Evolutionary conservation across 148 eudicot species (phyloP).

Genomic region (Camellia lanceoleosa): DNA sequence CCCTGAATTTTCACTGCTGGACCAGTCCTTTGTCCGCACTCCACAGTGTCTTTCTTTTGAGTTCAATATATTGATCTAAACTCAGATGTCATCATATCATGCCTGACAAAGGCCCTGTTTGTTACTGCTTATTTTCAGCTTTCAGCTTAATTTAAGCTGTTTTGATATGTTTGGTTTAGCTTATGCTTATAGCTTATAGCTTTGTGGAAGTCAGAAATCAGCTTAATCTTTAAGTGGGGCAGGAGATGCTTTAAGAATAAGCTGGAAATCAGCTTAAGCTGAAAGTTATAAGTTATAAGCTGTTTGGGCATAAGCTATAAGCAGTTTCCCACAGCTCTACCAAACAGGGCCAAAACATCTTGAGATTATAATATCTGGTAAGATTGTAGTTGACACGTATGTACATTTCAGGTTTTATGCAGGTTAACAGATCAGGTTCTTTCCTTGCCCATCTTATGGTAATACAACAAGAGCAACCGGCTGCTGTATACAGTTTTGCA

Average conservation of each 20-base stretch:
- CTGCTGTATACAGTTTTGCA: conserved; percentile 53
- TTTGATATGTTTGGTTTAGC: no score
- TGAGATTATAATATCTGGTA: neutral
- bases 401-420: conserved; percentile 22
- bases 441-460: conserved; percentile 82
- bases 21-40: neutral
- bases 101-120: no score
- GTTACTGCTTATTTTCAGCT: no score
- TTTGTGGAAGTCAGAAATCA: no score
- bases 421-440: conserved; percentile 70
- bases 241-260: no score
- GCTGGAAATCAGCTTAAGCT: no score
- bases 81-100: neutral
- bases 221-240: no score
- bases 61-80: neutral
- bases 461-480: conserved; percentile 89
- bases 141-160: no score
- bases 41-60: neutral
- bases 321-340: no score
- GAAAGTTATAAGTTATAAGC: no score
- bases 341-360: neutral
- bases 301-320: no score
- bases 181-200: no score
- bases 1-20: neutral
- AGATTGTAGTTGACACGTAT: neutral